A percentile compares a stretch with the other conserved stretches of the same genome.
Evolutionary conservation across 1,284 basidiomycete species (phyloP).

Genomic region (Ganoderma leucocontextum): DNA sequence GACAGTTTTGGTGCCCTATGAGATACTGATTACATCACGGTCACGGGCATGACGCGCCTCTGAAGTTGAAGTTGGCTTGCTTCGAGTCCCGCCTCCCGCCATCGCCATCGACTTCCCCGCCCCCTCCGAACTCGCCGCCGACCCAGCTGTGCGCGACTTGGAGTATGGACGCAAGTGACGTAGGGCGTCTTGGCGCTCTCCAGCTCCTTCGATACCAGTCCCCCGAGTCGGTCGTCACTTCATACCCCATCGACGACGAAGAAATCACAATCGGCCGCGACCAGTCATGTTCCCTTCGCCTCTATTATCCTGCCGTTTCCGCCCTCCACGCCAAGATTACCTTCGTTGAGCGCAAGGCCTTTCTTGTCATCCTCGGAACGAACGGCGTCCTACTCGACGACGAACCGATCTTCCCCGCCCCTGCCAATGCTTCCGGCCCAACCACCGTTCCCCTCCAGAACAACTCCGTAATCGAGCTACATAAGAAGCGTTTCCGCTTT

Average conservation of each 20-base stretch:
- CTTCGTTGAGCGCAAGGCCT: slow-evolving; percentile 72
- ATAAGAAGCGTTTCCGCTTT: slow-evolving; percentile 72
- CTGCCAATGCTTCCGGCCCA: slow-evolving; percentile 43
- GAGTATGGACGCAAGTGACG: slow-evolving; percentile 56
- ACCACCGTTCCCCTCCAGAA: slow-evolving; percentile 69
- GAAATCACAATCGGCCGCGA: slow-evolving; percentile 73
- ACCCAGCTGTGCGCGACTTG: not conserved
- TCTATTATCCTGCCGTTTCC: slow-evolving; percentile 72
- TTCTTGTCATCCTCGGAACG: slow-evolving; percentile 65
- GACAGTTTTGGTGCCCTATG: not conserved
- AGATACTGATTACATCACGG: slow-evolving; percentile 7
- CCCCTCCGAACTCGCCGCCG: not conserved
- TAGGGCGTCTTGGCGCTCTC: slow-evolving; percentile 68
- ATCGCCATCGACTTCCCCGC: slow-evolving; percentile 3
- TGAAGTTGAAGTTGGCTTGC: slow-evolving; percentile 19
- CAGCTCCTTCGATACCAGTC: slow-evolving; percentile 63
- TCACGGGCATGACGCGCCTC: slow-evolving; percentile 15
- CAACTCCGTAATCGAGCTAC: slow-evolving; percentile 71
- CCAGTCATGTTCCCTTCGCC: slow-evolving; percentile 64
- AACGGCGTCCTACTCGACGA: slow-evolving; percentile 68
- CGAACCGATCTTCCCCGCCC: slow-evolving; percentile 61
- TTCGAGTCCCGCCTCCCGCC: not conserved
- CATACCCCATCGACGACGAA: slow-evolving; percentile 75
- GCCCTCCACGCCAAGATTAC: slow-evolving; percentile 70
- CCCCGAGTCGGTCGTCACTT: slow-evolving; percentile 56